A percentile compares a stretch with the other conserved stretches of the same genome.
These are phyloP conservation scores for Polyplosphaeria fusca DNA, from an alignment of 495 filamentous ascomycete genomes.

Conservation along the genomic window DNA sequence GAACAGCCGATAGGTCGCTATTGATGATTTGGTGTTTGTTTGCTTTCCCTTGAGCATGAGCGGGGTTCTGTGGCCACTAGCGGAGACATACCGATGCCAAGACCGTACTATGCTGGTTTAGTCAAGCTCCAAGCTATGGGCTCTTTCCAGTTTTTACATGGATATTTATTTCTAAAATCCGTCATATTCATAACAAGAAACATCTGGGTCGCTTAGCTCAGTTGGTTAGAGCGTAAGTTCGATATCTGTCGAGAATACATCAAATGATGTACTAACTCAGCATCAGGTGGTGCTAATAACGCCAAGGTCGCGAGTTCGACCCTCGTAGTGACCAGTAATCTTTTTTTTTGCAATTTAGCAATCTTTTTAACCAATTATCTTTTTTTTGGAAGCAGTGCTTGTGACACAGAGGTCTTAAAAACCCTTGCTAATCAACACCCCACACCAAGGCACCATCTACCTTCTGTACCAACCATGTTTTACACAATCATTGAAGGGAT, in stretches of 20 bases:
- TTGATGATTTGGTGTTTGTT: neutral
- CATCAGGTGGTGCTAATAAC: neutral
- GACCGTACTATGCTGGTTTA: neutral
- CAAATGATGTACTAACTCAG: neutral
- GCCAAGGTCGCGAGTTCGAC: neutral
- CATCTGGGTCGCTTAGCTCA: slow-evolving; percentile 1
- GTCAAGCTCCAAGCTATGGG: neutral
- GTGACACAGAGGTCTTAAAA: too few relatives aligned
- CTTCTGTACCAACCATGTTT: too few relatives aligned
- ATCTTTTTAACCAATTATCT: neutral
- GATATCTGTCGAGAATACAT: neutral
- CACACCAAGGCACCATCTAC: too few relatives aligned
- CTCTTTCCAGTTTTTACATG: neutral
- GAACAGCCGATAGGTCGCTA: neutral
- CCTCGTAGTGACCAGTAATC: neutral
- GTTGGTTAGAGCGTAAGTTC: neutral
- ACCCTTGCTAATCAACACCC: too few relatives aligned
- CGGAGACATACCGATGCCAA: neutral
- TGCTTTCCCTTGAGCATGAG: neutral
- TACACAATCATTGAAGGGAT: too few relatives aligned
- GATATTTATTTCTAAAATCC: neutral
- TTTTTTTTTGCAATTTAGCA: neutral
- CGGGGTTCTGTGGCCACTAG: neutral
- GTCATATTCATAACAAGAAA: neutral
- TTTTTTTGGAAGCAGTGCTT: too few relatives aligned